Conservation (phyloP, 2,329 filamentous ascomycete genomes). For the Fusarium coffeatum region DNA sequence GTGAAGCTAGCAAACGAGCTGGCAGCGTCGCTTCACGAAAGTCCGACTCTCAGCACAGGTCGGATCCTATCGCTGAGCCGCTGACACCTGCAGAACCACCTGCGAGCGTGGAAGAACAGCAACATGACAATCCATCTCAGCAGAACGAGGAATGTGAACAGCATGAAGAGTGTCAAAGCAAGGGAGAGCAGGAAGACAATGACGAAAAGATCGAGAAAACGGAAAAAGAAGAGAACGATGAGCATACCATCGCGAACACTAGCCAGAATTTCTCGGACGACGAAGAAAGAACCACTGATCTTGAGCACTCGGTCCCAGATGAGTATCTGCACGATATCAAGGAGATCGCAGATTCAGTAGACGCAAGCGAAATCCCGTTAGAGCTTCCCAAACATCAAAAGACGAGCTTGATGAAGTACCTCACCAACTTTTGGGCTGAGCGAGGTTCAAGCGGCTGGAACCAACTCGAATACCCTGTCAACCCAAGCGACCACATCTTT, state of each 20-base stretch:
- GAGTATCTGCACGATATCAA: slow-evolving; percentile 73
- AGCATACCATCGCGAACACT: slow-evolving; percentile 45
- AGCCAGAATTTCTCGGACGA: slow-evolving; percentile 74
- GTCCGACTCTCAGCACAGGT: slow-evolving; percentile 45
- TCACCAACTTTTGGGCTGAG: slow-evolving; percentile 98
- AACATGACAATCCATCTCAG: slow-evolving; percentile 43
- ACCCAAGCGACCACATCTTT: slow-evolving; percentile 91
- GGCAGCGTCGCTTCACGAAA: slow-evolving; percentile 42
- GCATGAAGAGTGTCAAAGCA: slow-evolving; percentile 36
- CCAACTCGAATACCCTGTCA: slow-evolving; percentile 90
- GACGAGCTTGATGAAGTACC: slow-evolving; percentile 91
- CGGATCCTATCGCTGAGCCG: slow-evolving; percentile 35
- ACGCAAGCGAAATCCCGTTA: slow-evolving; percentile 70
- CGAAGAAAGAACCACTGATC: slow-evolving; percentile 76
- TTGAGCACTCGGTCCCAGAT: slow-evolving; percentile 75
- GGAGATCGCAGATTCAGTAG: slow-evolving; percentile 71
- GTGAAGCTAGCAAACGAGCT: slow-evolving; percentile 49
- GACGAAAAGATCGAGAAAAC: slow-evolving; percentile 44
- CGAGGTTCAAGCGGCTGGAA: slow-evolving; percentile 95
- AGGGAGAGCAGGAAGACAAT: slow-evolving; percentile 30
- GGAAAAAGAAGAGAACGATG: slow-evolving; percentile 48
- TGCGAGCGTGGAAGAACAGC: slow-evolving; percentile 41
- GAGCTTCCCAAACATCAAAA: slow-evolving; percentile 94
- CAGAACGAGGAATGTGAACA: slow-evolving; percentile 46
- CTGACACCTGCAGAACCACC: slow-evolving; percentile 42